Percentiles rank a stretch among this genome's conserved stretches.
phyloP scores from a whole-genome alignment of 129 eudicot genomes.

The Flaveria brownii region DNA sequence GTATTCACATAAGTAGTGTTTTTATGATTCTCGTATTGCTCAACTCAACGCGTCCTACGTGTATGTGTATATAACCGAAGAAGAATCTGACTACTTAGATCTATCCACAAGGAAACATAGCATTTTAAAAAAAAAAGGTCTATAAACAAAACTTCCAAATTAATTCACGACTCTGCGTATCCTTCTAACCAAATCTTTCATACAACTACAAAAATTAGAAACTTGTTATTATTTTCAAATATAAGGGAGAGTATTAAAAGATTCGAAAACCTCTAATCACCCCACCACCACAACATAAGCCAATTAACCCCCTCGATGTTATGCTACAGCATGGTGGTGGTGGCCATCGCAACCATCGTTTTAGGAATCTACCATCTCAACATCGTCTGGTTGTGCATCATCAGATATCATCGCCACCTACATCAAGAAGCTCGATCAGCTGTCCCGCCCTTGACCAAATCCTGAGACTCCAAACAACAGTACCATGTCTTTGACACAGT shows the following conservation, averaged over 20 bases:
- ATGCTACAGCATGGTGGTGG: constrained; percentile 70
- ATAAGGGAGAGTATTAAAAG: constrained; percentile 16
- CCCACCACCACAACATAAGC: constrained; percentile 23
- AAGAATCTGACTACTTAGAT: not conserved
- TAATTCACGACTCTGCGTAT: not conserved
- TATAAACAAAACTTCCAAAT: not conserved
- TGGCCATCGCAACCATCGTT: constrained; percentile 53
- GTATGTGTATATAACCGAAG: too few relatives aligned
- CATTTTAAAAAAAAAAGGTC: not conserved
- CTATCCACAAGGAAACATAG: constrained; percentile 11
- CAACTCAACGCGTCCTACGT: too few relatives aligned
- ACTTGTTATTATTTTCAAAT: not conserved
- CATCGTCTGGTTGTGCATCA: constrained; percentile 48
- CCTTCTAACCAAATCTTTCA: not conserved
- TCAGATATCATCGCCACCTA: constrained; percentile 26
- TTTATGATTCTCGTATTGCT: too few relatives aligned
- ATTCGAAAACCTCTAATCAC: constrained; percentile 10
- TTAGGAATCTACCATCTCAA: constrained; percentile 56
- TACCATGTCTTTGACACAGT: not conserved
- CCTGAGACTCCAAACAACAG: not conserved
- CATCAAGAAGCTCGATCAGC: not conserved
- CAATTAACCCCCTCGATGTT: constrained; percentile 38
- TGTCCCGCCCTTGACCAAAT: not conserved
- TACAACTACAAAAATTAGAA: not conserved
- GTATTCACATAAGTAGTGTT: too few relatives aligned